These are phyloP conservation scores for Pholiota conissans DNA, from an alignment of 768 basidiomycete species.

Conservation along the genomic window DNA sequence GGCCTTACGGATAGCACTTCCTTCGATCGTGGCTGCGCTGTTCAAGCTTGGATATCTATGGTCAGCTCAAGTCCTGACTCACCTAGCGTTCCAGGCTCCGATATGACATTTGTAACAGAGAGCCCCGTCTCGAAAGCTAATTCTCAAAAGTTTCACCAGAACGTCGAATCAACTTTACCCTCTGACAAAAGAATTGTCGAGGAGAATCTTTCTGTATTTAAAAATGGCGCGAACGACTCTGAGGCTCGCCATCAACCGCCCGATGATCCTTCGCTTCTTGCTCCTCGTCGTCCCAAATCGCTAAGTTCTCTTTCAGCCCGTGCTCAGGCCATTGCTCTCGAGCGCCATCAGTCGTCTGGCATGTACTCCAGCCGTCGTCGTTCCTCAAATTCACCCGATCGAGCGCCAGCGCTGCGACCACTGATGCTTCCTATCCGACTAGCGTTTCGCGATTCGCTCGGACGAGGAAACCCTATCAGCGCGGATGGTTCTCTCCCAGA, in stretches of 20 bases:
- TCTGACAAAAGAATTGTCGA: too few species aligned
- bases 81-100: not conserved
- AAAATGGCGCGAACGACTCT: too few species aligned
- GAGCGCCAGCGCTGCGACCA: not conserved
- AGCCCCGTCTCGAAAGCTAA: not conserved
- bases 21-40: not conserved
- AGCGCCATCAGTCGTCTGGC: not conserved
- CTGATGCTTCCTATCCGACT: constrained; percentile 1
- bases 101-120: not conserved
- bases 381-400: not conserved
- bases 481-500: too few species aligned
- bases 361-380: not conserved
- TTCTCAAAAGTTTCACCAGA: too few species aligned
- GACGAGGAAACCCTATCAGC: not conserved
- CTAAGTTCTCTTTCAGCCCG: not conserved
- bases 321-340: not conserved
- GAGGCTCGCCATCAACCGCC: too few species aligned
- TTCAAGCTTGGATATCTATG: not conserved
- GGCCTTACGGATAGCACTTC: not conserved
- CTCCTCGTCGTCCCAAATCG: not conserved
- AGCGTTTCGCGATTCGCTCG: not conserved
- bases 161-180: too few species aligned
- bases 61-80: not conserved
- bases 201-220: too few species aligned
- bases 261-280: too few species aligned